These are phyloP conservation scores for Pterocarpus santalinus DNA, from an alignment of 306 rosid species.

Conservation along the genomic window DNA sequence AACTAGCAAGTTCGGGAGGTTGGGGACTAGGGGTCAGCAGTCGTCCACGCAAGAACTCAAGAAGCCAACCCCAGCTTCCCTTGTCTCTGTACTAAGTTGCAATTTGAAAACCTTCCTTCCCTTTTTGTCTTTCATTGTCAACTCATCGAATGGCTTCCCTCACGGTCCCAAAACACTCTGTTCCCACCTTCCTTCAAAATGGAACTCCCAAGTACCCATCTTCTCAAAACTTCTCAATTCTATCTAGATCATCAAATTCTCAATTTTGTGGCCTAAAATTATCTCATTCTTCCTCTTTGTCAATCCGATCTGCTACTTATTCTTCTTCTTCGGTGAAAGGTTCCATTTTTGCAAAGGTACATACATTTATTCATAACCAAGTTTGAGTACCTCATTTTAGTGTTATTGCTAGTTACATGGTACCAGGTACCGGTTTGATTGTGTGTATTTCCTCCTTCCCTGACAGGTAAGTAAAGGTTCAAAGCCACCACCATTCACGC, in stretches of 20 bases:
- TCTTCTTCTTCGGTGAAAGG: constrained; percentile 53
- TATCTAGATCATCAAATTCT: constrained; percentile 62
- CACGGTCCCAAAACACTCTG: constrained; percentile 58
- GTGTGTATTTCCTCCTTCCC: constrained; percentile 24
- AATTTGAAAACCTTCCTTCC: background rate
- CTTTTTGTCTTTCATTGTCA: background rate
- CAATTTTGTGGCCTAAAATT: constrained; percentile 73
- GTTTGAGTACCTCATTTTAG: background rate
- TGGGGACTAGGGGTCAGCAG: constrained; percentile 52
- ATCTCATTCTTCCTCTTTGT: constrained; percentile 55
- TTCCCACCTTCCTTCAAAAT: constrained; percentile 57
- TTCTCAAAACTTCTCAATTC: constrained; percentile 50
- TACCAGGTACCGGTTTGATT: background rate
- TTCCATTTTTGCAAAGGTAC: constrained; percentile 81
- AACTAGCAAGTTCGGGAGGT: background rate
- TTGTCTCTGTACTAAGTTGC: background rate
- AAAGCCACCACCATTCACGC: constrained; percentile 76
- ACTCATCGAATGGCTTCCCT: constrained; percentile 68
- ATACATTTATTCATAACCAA: background rate
- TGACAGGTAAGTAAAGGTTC: constrained; percentile 77
- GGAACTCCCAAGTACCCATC: constrained; percentile 56
- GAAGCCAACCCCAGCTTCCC: constrained; percentile 1
- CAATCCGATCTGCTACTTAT: constrained; percentile 42
- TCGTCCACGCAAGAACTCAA: constrained; percentile 61
- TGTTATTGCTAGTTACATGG: background rate